Percentiles rank a stretch among this genome's conserved stretches.
Evolutionary conservation across 176 grass and related monocot genomes (phyloP).

Genomic region (Puccinellia tenuiflora): DNA sequence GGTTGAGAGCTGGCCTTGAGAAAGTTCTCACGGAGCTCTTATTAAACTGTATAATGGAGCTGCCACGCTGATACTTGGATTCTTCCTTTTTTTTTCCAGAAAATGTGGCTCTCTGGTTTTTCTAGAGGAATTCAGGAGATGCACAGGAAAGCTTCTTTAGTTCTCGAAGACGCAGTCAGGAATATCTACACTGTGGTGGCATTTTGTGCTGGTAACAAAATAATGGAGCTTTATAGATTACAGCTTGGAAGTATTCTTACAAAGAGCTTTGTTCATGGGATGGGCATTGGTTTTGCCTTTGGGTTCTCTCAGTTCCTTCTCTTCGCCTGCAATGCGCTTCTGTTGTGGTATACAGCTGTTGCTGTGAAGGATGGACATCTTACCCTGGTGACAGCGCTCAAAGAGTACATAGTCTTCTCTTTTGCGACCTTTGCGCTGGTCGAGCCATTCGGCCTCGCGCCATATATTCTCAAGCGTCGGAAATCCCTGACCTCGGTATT

Average conservation of each 20-base stretch:
- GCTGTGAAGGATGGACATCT: conserved; percentile 63
- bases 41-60: neutral
- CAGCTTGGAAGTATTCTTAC: conserved; percentile 82
- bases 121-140: conserved; percentile 98
- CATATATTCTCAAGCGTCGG: conserved; percentile 85
- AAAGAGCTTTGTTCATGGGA: conserved; percentile 85
- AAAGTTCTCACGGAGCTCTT: neutral
- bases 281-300: conserved; percentile 89
- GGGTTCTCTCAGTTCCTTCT: conserved; percentile 98
- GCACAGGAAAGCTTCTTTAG: conserved; percentile 93
- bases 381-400: conserved; percentile 67
- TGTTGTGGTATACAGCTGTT: conserved; percentile 82
- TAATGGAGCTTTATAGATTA: conserved; percentile 94
- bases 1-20: neutral
- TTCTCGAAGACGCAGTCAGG: conserved; percentile 95
- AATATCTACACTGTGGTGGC: conserved; percentile 99
- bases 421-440: conserved; percentile 87
- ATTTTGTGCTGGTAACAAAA: conserved; percentile 93
- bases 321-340: conserved; percentile 88
- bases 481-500: conserved; percentile 82
- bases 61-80: neutral
- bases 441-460: conserved; percentile 96
- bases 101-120: conserved; percentile 98
- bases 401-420: conserved; percentile 97
- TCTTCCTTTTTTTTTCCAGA: conserved; percentile 52